A percentile compares a stretch with the other conserved stretches of the same genome.
phyloP scores from a whole-genome alignment of 1,139 yeast genomes.

The Pneumocystis murina region DNA sequence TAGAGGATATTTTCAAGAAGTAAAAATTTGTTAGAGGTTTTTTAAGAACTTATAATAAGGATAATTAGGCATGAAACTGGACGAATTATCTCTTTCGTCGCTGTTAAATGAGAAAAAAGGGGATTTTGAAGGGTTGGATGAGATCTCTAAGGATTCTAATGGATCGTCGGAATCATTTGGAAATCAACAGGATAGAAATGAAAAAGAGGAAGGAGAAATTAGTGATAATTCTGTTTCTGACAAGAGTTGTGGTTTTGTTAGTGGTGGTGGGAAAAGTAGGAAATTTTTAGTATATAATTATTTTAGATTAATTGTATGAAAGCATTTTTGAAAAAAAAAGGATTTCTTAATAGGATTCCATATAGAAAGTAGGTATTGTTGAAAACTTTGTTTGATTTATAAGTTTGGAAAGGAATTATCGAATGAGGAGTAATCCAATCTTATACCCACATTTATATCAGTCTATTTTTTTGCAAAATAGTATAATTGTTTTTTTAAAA shows the following conservation, averaged over 20 bases:
- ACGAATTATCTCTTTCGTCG: neutral
- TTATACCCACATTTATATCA: neutral
- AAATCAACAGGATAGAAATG: neutral
- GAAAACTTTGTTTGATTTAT: neutral
- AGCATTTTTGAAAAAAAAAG: neutral
- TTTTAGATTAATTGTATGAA: neutral
- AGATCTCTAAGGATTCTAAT: neutral
- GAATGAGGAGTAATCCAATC: neutral
- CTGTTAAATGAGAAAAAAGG: neutral
- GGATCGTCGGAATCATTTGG: neutral
- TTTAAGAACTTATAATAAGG: neutral
- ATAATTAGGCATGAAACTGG: neutral
- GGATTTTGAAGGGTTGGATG: neutral
- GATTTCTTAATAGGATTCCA: neutral
- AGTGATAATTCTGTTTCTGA: neutral
- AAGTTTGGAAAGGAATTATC: neutral
- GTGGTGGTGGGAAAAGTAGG: neutral
- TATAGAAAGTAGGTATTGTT: neutral
- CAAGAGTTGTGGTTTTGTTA: neutral
- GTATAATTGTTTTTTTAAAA: neutral
- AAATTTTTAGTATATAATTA: neutral
- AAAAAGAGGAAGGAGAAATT: constrained; percentile 1
- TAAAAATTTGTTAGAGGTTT: neutral
- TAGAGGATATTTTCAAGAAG: too few relatives aligned
- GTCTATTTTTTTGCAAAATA: neutral